Percentiles rank a stretch among this genome's conserved stretches.
Conservation (phyloP, 768 basidiomycete genomes). For the Lactarius psammicola region DNA sequence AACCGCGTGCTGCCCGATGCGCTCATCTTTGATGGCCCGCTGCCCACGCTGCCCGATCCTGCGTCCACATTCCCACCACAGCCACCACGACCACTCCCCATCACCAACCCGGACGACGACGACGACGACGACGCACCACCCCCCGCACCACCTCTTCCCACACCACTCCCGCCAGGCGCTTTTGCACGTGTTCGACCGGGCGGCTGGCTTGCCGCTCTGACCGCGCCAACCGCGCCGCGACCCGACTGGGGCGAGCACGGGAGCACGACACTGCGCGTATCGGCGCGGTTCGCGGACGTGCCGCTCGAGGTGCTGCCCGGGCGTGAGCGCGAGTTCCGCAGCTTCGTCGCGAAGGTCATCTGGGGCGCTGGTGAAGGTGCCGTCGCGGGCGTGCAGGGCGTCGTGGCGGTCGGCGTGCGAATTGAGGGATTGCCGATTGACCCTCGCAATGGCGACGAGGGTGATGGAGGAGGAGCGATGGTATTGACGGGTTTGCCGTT, state of each 20-base stretch:
- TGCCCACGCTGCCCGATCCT: constrained; percentile 1
- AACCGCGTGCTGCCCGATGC: constrained; percentile 70
- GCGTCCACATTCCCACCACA: not conserved
- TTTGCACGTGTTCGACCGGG: constrained; percentile 75
- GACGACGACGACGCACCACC: constrained; percentile 36
- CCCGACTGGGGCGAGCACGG: constrained; percentile 43
- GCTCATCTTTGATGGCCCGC: constrained; percentile 65
- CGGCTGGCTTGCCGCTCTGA: constrained; percentile 57
- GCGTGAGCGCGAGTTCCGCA: constrained; percentile 69
- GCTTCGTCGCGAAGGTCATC: constrained; percentile 72
- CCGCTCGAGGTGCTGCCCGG: constrained; percentile 78
- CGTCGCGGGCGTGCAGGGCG: constrained; percentile 25
- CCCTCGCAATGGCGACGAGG: not conserved
- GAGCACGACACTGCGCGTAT: constrained; percentile 56
- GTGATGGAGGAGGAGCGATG: not conserved
- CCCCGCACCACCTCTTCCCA: constrained; percentile 52
- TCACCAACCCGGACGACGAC: constrained; percentile 7
- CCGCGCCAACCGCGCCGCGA: constrained; percentile 43
- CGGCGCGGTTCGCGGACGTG: constrained; percentile 67
- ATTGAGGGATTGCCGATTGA: constrained; percentile 17
- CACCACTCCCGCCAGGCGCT: constrained; percentile 67
- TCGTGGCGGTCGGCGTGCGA: constrained; percentile 18
- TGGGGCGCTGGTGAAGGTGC: constrained; percentile 19
- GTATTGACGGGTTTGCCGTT: constrained; percentile 25
- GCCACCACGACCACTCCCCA: not conserved